Evolutionary conservation across 345 rosid species (phyloP).

Genomic region (Aurinia saxatilis): DNA sequence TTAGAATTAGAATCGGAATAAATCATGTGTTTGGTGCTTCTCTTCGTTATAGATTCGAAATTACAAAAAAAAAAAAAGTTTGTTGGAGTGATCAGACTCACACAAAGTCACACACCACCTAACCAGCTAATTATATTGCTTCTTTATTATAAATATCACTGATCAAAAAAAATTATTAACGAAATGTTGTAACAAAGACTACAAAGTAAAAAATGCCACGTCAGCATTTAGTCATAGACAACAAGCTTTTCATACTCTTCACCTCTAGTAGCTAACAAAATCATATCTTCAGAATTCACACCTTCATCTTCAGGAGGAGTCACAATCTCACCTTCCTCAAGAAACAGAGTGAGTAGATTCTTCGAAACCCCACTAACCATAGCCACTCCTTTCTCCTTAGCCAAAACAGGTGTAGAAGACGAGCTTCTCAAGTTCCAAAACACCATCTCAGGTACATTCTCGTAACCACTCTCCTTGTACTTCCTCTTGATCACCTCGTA

Average conservation of each 20-base stretch:
- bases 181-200: too few relatives aligned
- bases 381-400: slow-evolving; percentile 31
- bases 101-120: slow-evolving; percentile 15
- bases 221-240: slow-evolving; percentile 19
- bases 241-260: slow-evolving; percentile 28
- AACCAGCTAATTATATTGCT: slow-evolving; percentile 6
- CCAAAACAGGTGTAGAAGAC: slow-evolving; percentile 23
- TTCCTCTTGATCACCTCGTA: slow-evolving; percentile 37
- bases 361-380: slow-evolving; percentile 37
- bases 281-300: slow-evolving; percentile 24
- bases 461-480: slow-evolving; percentile 35
- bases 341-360: slow-evolving; percentile 34
- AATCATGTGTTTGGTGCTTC: neutral
- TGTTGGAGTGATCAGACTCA: slow-evolving; percentile 16
- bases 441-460: slow-evolving; percentile 39
- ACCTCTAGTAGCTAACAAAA: slow-evolving; percentile 28
- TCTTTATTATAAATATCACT: too few relatives aligned
- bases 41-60: slow-evolving; percentile 1
- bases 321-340: slow-evolving; percentile 30
- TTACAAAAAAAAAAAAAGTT: neutral
- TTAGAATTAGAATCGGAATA: neutral
- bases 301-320: slow-evolving; percentile 28
- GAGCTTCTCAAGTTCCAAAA: slow-evolving; percentile 36
- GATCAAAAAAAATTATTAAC: too few relatives aligned
- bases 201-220: too few relatives aligned